Evolutionary conservation across 495 filamentous ascomycete genomes (phyloP).

Genomic region (Xylaria curta): DNA sequence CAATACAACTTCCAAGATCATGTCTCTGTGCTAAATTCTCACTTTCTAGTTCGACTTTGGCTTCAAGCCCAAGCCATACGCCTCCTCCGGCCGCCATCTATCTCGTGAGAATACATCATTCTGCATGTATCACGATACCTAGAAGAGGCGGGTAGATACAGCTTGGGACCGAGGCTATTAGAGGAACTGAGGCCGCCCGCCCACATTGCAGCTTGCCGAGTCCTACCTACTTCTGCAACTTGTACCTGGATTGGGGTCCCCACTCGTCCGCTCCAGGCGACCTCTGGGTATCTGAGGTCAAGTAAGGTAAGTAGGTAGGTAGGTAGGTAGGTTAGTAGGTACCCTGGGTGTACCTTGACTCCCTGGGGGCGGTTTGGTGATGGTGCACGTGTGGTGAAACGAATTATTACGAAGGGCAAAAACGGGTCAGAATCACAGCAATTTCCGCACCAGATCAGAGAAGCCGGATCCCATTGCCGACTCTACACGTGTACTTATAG

Average conservation of each 20-base stretch:
- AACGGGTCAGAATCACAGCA: neutral
- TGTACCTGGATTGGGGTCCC: conserved; percentile 19
- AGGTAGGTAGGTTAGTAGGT: too few relatives aligned
- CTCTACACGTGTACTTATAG: neutral
- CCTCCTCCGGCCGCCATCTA: neutral
- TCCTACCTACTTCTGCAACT: conserved; percentile 9
- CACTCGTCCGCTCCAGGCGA: conserved; percentile 10
- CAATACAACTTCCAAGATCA: neutral
- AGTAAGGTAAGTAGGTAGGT: neutral
- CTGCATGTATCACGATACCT: conserved; percentile 8
- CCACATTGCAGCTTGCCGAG: conserved; percentile 13
- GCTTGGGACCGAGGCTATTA: neutral
- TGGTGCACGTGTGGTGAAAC: conserved; percentile 15
- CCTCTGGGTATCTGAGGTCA: neutral
- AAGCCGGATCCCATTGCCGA: neutral
- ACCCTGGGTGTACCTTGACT: conserved; percentile 2
- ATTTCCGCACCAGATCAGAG: neutral
- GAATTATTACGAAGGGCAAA: conserved; percentile 1
- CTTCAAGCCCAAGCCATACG: neutral
- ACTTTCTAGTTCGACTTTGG: neutral
- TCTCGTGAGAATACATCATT: neutral
- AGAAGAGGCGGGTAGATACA: neutral
- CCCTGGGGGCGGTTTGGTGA: conserved; percentile 4
- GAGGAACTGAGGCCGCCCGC: conserved; percentile 21
- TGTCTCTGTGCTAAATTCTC: neutral